These are phyloP conservation scores for Huntiella decipiens DNA, from an alignment of 2,329 filamentous ascomycete species.

Conservation along the genomic window DNA sequence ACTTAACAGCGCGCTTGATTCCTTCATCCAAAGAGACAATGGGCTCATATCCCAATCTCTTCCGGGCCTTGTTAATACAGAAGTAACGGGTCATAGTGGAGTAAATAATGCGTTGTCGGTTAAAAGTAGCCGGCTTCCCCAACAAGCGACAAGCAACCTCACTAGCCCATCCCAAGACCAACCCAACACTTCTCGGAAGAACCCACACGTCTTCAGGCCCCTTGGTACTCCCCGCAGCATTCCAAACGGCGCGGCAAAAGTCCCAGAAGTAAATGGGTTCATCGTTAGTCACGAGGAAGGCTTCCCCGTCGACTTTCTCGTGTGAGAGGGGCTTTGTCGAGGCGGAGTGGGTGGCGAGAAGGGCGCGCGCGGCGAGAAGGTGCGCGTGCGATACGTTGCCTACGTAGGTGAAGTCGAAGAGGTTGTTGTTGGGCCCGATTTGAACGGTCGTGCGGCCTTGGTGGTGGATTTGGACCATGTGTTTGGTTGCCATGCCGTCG, in stretches of 20 bases:
- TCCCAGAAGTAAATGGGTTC: slow-evolving; percentile 83
- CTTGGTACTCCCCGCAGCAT: slow-evolving; percentile 31
- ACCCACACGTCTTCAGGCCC: slow-evolving; percentile 36
- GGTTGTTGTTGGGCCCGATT: slow-evolving; percentile 49
- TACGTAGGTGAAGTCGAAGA: slow-evolving; percentile 47
- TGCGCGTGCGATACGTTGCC: slow-evolving; percentile 56
- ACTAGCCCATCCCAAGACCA: slow-evolving; percentile 31
- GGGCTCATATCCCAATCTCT: slow-evolving; percentile 48
- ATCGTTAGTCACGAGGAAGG: slow-evolving; percentile 82
- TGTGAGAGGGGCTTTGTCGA: slow-evolving; percentile 43
- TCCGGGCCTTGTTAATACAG: slow-evolving; percentile 57
- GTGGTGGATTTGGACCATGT: slow-evolving; percentile 53
- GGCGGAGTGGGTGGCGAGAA: slow-evolving; percentile 33
- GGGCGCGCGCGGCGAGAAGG: slow-evolving; percentile 55
- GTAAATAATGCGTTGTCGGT: slow-evolving; percentile 41
- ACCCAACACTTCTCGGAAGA: slow-evolving; percentile 31
- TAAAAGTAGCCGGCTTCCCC: slow-evolving; percentile 36
- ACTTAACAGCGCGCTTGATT: slow-evolving; percentile 31
- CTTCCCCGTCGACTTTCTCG: slow-evolving; percentile 65
- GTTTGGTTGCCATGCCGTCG: slow-evolving; percentile 57
- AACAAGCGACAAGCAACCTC: slow-evolving; percentile 32
- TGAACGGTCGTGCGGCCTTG: slow-evolving; percentile 56
- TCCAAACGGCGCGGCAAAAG: slow-evolving; percentile 63
- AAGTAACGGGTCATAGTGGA: slow-evolving; percentile 62
- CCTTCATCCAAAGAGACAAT: slow-evolving; percentile 49